A percentile compares a stretch with the other conserved stretches of the same genome.
phyloP scores from a whole-genome alignment of 2,329 filamentous ascomycete genomes.

The Alternaria triticina region DNA sequence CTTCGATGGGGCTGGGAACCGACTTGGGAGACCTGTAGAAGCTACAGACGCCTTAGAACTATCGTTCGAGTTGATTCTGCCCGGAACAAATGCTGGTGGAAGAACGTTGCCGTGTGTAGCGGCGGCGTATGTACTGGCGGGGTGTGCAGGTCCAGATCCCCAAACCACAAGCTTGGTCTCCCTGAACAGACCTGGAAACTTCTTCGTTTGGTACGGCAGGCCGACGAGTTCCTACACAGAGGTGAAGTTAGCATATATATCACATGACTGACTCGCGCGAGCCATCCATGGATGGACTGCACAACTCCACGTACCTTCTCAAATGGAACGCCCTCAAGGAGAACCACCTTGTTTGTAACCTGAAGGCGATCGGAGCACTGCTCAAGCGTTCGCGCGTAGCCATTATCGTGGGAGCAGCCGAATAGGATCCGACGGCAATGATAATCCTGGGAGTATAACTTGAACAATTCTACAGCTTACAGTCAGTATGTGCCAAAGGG shows the following conservation, averaged over 20 bases:
- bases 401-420: conserved; percentile 64
- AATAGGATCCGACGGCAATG: conserved; percentile 67
- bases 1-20: conserved; percentile 34
- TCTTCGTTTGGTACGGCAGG: conserved; percentile 59
- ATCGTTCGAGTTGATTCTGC: background rate
- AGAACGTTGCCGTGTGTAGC: background rate
- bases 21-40: conserved; percentile 33
- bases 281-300: too few species aligned
- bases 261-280: too few species aligned
- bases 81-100: background rate
- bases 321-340: conserved; percentile 64
- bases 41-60: conserved; percentile 19
- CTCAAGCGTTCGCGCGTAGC: conserved; percentile 61
- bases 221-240: conserved; percentile 50
- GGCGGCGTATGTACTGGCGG: background rate
- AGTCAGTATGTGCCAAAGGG: conserved; percentile 4
- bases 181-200: conserved; percentile 61
- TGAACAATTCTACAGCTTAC: conserved; percentile 57
- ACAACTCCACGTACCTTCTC: conserved; percentile 44
- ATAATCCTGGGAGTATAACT: conserved; percentile 61
- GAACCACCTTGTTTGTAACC: conserved; percentile 57
- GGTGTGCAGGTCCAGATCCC: conserved; percentile 1
- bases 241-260: background rate
- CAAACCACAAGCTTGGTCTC: conserved; percentile 53
- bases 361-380: conserved; percentile 55